phyloP scores from a whole-genome alignment of 306 rosid genomes.

The Lagenaria siceraria region DNA sequence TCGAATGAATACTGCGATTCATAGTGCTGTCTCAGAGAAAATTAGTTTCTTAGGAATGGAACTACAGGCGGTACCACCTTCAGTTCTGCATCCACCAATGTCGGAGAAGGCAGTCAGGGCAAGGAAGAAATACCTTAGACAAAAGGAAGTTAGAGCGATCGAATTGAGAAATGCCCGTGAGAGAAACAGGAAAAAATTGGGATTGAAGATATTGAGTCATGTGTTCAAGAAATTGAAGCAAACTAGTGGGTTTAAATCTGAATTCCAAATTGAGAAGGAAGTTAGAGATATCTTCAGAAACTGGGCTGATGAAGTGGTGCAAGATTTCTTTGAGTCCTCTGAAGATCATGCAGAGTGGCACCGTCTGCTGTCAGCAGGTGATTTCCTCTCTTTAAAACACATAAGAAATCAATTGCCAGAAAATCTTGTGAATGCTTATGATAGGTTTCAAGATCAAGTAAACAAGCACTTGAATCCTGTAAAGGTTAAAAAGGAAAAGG shows the following conservation, averaged over 20 bases:
- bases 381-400: constrained; percentile 61
- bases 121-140: constrained; percentile 65
- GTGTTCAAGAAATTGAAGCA: constrained; percentile 52
- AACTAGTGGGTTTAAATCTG: constrained; percentile 43
- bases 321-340: constrained; percentile 39
- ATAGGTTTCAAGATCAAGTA: constrained; percentile 67
- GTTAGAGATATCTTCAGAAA: constrained; percentile 41
- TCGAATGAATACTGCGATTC: constrained; percentile 47
- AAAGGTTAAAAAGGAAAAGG: constrained; percentile 29
- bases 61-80: constrained; percentile 63
- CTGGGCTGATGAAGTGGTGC: constrained; percentile 70
- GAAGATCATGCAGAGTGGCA: constrained; percentile 77
- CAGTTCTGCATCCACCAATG: constrained; percentile 53
- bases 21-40: constrained; percentile 78
- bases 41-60: constrained; percentile 78
- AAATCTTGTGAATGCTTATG: constrained; percentile 65
- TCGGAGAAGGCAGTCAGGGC: constrained; percentile 80
- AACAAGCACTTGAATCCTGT: constrained; percentile 63
- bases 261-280: constrained; percentile 50
- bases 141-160: constrained; percentile 66
- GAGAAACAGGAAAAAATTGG: constrained; percentile 72
- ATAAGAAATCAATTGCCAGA: constrained; percentile 64
- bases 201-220: constrained; percentile 56
- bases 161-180: constrained; percentile 73
- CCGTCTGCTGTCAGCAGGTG: constrained; percentile 43